Evolutionary conservation across 371 early-diverging fungal genomes (phyloP), one percentile per base, ranked within the genome.

Genomic region (Sporodiniella umbellata): DNA sequence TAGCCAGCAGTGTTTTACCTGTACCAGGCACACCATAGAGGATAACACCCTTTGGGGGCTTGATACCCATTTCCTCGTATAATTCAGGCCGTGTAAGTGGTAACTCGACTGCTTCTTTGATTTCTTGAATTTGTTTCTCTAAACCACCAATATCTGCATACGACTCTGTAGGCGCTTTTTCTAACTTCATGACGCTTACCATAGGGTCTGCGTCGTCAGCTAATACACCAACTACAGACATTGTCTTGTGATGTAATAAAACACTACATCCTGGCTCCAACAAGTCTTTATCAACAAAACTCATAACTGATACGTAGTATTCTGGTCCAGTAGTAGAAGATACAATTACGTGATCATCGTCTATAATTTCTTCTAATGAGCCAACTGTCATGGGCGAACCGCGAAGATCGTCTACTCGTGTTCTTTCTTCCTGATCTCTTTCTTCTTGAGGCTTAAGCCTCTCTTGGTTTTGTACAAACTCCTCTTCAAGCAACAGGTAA

Each of bases 161-260:
- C 8, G 99, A 96, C 68, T 98, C 98, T 12, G 98, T 91, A 3
- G 99, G 99, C 15, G 99, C 99, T 72, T 99, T 99, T 56, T 99
- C 99, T 18, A 99, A 78, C 75, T 99, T 99, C 99, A 99, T 99
- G n/a, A 99, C 96, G 64, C 93, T 96, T 23, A 99, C 99, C 88
- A 97, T 89, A 5, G 99, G 99, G 72, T 99, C 99, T 3, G 91
- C 86, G 67, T 99, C 98, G 58, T 99, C 97, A 42, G 88, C 87
- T 1, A 99, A 81, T 10, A 98, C 98, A 63, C 99, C 99, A 17
- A 99, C 92, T 25, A 99, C 92, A 4, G 94, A 81, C 83, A 90
- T 84, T 1, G 85, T 88, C 75, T 99, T 99, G 67, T 99, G 94
- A 71, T 99, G 99, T 63, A 99, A 70, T 18, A 99, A 79, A 26